These are phyloP conservation scores for Cladochytrium replicatum DNA, from an alignment of 192 early-diverging fungal genomes.

Conservation along the genomic window DNA sequence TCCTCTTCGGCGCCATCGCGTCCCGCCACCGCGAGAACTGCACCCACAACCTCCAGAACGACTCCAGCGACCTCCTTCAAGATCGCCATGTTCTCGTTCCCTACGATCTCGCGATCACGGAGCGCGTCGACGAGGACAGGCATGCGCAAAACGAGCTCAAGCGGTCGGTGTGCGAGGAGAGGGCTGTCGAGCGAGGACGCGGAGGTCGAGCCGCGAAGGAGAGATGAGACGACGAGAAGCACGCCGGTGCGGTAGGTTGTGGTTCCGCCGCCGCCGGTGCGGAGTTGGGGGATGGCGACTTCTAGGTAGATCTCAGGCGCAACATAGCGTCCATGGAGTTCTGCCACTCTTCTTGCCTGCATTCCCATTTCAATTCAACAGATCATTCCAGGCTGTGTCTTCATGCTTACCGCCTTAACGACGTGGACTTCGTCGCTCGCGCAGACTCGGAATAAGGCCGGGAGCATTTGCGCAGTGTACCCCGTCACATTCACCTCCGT, in stretches of 20 bases:
- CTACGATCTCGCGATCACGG: slow-evolving; percentile 24
- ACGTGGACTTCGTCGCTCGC: slow-evolving; percentile 36
- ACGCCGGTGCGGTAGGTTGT: slow-evolving; percentile 30
- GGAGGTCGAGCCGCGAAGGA: too few species aligned
- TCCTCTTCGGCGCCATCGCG: too few species aligned
- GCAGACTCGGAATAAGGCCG: slow-evolving; percentile 31
- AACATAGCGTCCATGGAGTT: slow-evolving; percentile 32
- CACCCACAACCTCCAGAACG: slow-evolving; percentile 16
- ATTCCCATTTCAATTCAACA: too few species aligned
- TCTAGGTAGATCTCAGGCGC: slow-evolving; percentile 29
- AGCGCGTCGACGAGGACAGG: slow-evolving; percentile 18
- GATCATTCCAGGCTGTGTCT: not conserved
- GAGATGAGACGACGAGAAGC: too few species aligned
- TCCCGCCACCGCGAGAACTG: too few species aligned
- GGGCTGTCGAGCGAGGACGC: too few species aligned
- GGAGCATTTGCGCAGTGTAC: slow-evolving; percentile 34
- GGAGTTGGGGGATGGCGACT: slow-evolving; percentile 24
- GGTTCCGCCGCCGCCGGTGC: slow-evolving; percentile 20
- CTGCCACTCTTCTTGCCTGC: slow-evolving; percentile 18
- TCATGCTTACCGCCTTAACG: slow-evolving; percentile 21
- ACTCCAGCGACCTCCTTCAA: slow-evolving; percentile 21
- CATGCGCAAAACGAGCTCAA: too few species aligned
- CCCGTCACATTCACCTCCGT: slow-evolving; percentile 40
- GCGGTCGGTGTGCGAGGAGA: too few species aligned
- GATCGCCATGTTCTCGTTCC: slow-evolving; percentile 30